Base-by-base conservation (phyloP, 2,329 filamentous ascomycete genomes). In the Daldinia sp. region DNA sequence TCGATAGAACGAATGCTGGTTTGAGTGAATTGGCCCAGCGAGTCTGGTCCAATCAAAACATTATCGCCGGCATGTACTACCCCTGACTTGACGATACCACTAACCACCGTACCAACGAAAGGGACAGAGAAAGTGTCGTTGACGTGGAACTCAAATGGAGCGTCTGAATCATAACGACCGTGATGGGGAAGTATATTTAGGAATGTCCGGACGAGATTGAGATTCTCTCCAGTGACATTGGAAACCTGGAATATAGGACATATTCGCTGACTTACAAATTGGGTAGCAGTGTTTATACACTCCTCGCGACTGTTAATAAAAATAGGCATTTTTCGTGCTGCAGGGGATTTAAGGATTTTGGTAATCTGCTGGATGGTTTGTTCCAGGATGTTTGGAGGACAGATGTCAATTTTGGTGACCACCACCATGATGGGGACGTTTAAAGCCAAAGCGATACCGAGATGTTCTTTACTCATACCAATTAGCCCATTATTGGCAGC, bases 121-220 rank as follows among this genome's bases (percentile, higher is more conserved):
- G 95, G 95, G 3, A 99, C 95, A 0, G 94, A 97, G 83, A 98
- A 99, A 0, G 93, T 98, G 75, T 99, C 95, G 74, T 98, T 99
- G 68, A 99, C 86, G 63, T 96, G 90, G 70, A 98, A 97, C 75
- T 98, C 95, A 68, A 98, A 96, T 0, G 94, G 90, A 0, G 92
- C 93, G 47, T 92, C 89, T 15, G 89, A 84, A 74, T 98, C 92
- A 76, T 98, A 98, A 64, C 94, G 91, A 50, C 94, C 94, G 70
- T 97, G 92, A 70, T 97, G 94, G 0, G 95, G 95, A 3, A 99
- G 83, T 64, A 98, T 96, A 72, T 98, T 98, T 56, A 99, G 80
- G 77, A 99, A 99, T 0, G 90, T 92, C 56, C 94, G 90, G 4
- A 99, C 93, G 3, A 97, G 84, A 66, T 97, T 92, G 45, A 99